Evolutionary conservation across 148 eudicot species (phyloP), one percentile per base, ranked within the genome.

Genomic region (Cornus kousa): DNA sequence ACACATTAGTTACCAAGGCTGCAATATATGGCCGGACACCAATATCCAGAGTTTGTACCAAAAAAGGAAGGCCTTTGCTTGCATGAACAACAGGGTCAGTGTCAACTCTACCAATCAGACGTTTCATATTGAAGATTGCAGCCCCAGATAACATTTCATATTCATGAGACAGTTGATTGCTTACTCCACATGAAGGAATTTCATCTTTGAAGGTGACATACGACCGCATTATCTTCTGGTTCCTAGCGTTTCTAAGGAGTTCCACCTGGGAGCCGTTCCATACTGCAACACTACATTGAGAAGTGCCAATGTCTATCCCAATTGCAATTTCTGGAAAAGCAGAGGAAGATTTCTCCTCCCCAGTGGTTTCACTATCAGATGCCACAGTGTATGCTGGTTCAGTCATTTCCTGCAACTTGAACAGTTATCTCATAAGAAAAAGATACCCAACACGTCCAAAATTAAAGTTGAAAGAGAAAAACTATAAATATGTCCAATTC

Each of bases 1-100:
- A 92, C 78, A 86, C 76, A 53, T 91, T 90, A 35, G 90, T 90
- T 62, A 92, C 98, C 64, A 95, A 79, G 5, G 97, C 95, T 28
- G 98, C 98, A 35, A 95, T 83, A 70, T 92, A 91, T 0, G 98
- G 98, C 23, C 95, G 81, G n/a, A 87, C 98, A 73, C 97, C 97
- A 2, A 93, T 90, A 72, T 89, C 91, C 65, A 93, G 71, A 28
- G 96, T 91, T 67, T 93, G 97, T 9, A 95, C 94, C 73, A 92
- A 46, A 82, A 95, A 92, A 0, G 98, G 98, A 50, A 93, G 92
- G 82, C 75, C 83, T 81, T 91, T 93, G 89, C 95, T 87, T 1
- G 95, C 79, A 50, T 90, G 95, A 68, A 93, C 92, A 60, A 95
- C 83, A 8, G 97, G 96, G 79, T 95, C 97, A 0, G 92, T 91